These are phyloP conservation scores for Ophiocordyceps sinensis DNA, from an alignment of 2,329 filamentous ascomycete species.

Conservation along the genomic window DNA sequence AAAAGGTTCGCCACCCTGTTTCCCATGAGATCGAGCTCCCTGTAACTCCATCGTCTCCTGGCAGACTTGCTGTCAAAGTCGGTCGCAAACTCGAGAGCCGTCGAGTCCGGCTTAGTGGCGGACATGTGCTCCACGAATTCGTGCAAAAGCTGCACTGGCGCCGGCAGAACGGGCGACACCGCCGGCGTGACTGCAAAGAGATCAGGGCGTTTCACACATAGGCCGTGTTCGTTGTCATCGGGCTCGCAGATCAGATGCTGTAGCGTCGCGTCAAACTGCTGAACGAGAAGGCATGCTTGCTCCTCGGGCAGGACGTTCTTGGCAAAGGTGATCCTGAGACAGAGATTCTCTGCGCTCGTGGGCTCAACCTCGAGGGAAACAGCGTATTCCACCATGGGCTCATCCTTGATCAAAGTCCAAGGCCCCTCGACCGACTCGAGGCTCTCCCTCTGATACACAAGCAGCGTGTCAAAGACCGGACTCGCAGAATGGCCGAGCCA, in stretches of 20 bases:
- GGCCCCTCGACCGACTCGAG: constrained; percentile 12
- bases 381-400: constrained; percentile 60
- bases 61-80: constrained; percentile 31
- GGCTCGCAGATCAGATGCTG: constrained; percentile 38
- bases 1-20: constrained; percentile 61
- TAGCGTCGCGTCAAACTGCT: constrained; percentile 60
- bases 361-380: constrained; percentile 70
- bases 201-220: constrained; percentile 15
- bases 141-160: constrained; percentile 51
- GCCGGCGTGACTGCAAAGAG: constrained; percentile 56
- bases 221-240: constrained; percentile 22
- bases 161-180: constrained; percentile 38
- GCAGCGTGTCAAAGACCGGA: constrained; percentile 67
- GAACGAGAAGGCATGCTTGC: constrained; percentile 52
- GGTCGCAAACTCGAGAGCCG: constrained; percentile 63
- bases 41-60: constrained; percentile 54
- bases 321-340: constrained; percentile 52
- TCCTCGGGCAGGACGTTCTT: constrained; percentile 48
- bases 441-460: constrained; percentile 60
- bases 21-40: constrained; percentile 53
- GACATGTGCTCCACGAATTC: constrained; percentile 61
- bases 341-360: constrained; percentile 26
- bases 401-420: constrained; percentile 51
- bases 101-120: constrained; percentile 35
- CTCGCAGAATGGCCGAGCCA: constrained; percentile 52